Conservation (phyloP, 2,329 filamentous ascomycete genomes). For the Dactylellina drechsleri region DNA sequence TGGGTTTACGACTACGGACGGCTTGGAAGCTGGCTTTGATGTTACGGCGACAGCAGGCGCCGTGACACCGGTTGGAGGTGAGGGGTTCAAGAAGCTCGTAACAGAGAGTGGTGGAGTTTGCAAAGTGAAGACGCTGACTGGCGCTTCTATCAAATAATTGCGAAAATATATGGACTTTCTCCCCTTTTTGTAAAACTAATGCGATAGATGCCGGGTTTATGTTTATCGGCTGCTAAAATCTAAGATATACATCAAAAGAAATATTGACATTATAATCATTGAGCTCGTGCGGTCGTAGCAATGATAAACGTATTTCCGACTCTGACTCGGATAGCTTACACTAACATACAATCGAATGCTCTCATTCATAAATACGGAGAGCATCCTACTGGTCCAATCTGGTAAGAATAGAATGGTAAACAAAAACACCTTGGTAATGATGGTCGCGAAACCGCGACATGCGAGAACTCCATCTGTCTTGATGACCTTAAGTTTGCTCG, state of each 20-base stretch:
- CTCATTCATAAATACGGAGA: neutral
- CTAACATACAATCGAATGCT: conserved; percentile 25
- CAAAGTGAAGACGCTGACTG: conserved; percentile 81
- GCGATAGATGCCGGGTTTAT: no score
- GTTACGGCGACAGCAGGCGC: conserved; percentile 73
- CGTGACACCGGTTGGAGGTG: conserved; percentile 65
- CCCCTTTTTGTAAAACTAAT: no score
- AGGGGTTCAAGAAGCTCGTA: conserved; percentile 71
- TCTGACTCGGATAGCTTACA: conserved; percentile 1
- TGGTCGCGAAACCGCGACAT: conserved; percentile 2
- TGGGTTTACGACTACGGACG: conserved; percentile 88
- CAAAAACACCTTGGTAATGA: conserved; percentile 46
- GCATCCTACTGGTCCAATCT: conserved; percentile 19
- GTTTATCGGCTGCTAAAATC: neutral
- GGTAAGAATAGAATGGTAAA: conserved; percentile 13
- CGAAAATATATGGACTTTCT: no score
- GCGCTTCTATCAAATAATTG: conserved; percentile 79
- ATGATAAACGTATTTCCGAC: neutral
- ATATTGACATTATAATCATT: no score
- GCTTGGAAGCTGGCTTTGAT: conserved; percentile 86
- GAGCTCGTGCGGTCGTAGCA: no score
- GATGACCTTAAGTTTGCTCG: conserved; percentile 5
- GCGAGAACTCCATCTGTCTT: conserved; percentile 24
- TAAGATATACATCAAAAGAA: neutral
- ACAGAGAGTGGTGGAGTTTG: conserved; percentile 82